Base-by-base conservation (phyloP, 495 filamentous ascomycete genomes). In the Aspergillus nidulans region DNA sequence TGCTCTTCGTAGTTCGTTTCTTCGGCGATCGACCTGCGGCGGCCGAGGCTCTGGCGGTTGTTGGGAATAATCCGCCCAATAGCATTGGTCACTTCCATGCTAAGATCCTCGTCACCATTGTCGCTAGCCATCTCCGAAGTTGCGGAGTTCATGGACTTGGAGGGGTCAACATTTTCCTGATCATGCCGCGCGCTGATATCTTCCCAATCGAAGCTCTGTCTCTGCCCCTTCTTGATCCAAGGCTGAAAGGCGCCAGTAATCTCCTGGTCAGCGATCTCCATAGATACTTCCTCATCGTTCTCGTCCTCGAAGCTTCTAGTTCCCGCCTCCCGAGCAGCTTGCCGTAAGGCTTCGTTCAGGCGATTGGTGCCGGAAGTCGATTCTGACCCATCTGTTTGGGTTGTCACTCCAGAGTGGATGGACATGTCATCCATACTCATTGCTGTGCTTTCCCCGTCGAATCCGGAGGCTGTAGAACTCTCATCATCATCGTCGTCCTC, bases 81-180 rank as follows among this genome's bases (percentile, higher is more conserved):
- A 12, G 84, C 88, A 53, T 78, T 81, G 1, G 91, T 96, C 45
- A 95, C 82, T 53, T 96, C 91, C 88, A 92, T 91, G 9, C 86
- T 89, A 65, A 90, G 80, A 25, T 90, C 87, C 52, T 88, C 85
- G 34, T 81, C 78, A 18, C 66, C 64, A 15, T 76, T 62, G 4
- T 64, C 67, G 45, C 50, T 60, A n/a, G 28, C 51, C 59, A 53
- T 54, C 58, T 75, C 62, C 2, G 62, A 58, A 5, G 46, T 42
- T 6, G 49, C 52, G 7, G 32, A 24, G 40, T 57, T 52, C 16
- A 46, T 9, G 4, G 61, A 52, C 19, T 72, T 70, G 12, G 83
- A 81, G 4, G 81, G 81, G 49, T 85, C 78, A 18, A 81, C 53
- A 48, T 87, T 85, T 58, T 86, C 83, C 57, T 87, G 81, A 57